phyloP scores from a whole-genome alignment of 2,329 filamentous ascomycete genomes.

The Aspergillus novofumigatus region DNA sequence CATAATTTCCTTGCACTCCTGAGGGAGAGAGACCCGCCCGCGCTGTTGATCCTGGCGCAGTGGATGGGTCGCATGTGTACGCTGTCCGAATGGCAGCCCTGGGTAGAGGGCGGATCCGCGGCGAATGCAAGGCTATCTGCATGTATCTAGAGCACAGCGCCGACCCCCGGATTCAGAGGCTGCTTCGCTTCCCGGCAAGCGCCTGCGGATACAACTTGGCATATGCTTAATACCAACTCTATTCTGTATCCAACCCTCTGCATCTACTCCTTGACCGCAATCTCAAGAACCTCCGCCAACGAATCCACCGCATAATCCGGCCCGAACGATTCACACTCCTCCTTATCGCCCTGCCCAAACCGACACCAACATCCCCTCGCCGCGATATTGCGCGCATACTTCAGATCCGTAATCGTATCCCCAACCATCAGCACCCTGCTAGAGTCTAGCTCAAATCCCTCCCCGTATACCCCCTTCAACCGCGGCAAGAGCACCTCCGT shows the following conservation, averaged over 20 bases:
- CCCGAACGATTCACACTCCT: constrained; percentile 5
- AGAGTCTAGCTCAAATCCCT: neutral
- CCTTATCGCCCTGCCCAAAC: constrained; percentile 13
- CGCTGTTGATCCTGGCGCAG: constrained; percentile 25
- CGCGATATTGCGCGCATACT: constrained; percentile 13
- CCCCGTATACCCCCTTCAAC: constrained; percentile 5
- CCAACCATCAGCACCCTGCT: constrained; percentile 11
- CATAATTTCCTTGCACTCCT: constrained; percentile 22
- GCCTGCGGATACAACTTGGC: constrained; percentile 22
- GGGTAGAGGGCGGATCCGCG: constrained; percentile 25
- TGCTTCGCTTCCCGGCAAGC: constrained; percentile 21
- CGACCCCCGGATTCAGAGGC: constrained; percentile 17
- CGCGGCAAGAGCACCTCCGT: constrained; percentile 12
- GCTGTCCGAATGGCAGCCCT: constrained; percentile 25
- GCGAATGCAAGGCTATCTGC: constrained; percentile 29
- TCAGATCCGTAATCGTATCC: constrained; percentile 13
- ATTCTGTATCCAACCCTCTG: neutral
- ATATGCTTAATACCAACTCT: neutral
- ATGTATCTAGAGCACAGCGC: constrained; percentile 23
- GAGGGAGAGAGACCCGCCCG: constrained; percentile 20
- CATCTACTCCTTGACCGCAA: neutral
- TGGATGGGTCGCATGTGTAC: constrained; percentile 32
- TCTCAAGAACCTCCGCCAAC: constrained; percentile 2
- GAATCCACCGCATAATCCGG: constrained; percentile 11
- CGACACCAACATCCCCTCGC: constrained; percentile 11